phyloP scores from a whole-genome alignment of 257 asterid genomes.

The Verbascum thapsus region DNA sequence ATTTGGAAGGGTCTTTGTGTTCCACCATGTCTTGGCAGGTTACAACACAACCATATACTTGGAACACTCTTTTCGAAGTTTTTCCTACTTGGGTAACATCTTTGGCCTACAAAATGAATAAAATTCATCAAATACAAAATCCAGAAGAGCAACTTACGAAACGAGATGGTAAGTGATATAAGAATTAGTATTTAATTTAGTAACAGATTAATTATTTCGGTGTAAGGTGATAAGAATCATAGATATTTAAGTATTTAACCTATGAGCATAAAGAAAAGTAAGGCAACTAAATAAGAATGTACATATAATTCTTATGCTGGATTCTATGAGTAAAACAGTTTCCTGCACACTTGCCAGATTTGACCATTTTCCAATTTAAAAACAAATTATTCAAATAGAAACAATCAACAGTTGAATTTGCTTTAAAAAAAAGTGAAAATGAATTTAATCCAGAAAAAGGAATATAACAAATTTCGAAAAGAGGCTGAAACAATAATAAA shows the following conservation, averaged over 20 bases:
- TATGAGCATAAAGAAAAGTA: not conserved
- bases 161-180: slow-evolving; percentile 5
- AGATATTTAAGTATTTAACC: slow-evolving; percentile 1
- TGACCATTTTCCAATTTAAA: not conserved
- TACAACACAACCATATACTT: slow-evolving; percentile 83
- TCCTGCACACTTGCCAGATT: not conserved
- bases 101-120: slow-evolving; percentile 48
- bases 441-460: not conserved
- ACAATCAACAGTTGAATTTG: not conserved
- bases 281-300: not conserved
- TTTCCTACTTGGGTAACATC: slow-evolving; percentile 42
- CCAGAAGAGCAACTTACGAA: too few relatives aligned
- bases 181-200: not conserved
- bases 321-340: not conserved
- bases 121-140: too few relatives aligned
- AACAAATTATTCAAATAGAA: slow-evolving; percentile 6
- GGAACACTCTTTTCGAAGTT: slow-evolving; percentile 62
- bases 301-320: not conserved
- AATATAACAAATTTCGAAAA: slow-evolving; percentile 1
- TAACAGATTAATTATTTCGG: slow-evolving; percentile 2
- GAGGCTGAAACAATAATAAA: not conserved
- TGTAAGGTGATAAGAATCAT: too few relatives aligned
- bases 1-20: slow-evolving; percentile 59
- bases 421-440: not conserved
- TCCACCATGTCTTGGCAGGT: slow-evolving; percentile 85